These are phyloP conservation scores for Pleurotus citrinopileatus DNA, from an alignment of 768 basidiomycete species.

Conservation along the genomic window DNA sequence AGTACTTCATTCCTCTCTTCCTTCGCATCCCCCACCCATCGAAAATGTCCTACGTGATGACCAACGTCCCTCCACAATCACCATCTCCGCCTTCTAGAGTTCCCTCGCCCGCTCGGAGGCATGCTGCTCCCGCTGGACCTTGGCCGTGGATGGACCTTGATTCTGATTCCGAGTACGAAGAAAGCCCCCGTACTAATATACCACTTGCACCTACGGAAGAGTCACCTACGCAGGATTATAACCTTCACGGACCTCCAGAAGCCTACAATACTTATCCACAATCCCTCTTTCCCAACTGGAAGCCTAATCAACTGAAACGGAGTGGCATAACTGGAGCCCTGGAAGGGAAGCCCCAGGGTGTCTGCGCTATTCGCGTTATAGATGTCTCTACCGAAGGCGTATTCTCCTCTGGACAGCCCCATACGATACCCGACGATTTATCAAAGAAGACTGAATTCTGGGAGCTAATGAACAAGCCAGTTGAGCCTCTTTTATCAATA, in stretches of 20 bases:
- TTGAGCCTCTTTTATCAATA: constrained; percentile 17
- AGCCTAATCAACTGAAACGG: background rate
- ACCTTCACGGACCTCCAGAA: background rate
- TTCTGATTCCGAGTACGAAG: background rate
- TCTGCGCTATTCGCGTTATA: constrained; percentile 32
- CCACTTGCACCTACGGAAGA: background rate
- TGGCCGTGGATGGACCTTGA: constrained; percentile 15
- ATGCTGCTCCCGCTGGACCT: constrained; percentile 40
- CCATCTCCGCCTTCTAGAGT: constrained; percentile 21
- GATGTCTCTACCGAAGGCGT: constrained; percentile 34
- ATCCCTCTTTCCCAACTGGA: constrained; percentile 1
- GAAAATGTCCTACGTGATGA: background rate
- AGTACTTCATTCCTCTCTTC: background rate
- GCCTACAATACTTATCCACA: constrained; percentile 25
- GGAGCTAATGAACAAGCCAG: constrained; percentile 27
- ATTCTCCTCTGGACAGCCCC: constrained; percentile 19
- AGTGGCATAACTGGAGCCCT: constrained; percentile 28
- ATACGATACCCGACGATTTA: constrained; percentile 20
- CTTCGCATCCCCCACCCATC: background rate
- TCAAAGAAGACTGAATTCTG: constrained; percentile 26
- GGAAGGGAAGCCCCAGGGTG: constrained; percentile 15
- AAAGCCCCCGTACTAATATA: background rate
- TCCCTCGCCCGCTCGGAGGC: constrained; percentile 31
- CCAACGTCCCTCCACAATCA: background rate
- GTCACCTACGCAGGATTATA: background rate